Base-by-base conservation (phyloP, 805 yeast genomes). In the Kuraishia ogatae region DNA sequence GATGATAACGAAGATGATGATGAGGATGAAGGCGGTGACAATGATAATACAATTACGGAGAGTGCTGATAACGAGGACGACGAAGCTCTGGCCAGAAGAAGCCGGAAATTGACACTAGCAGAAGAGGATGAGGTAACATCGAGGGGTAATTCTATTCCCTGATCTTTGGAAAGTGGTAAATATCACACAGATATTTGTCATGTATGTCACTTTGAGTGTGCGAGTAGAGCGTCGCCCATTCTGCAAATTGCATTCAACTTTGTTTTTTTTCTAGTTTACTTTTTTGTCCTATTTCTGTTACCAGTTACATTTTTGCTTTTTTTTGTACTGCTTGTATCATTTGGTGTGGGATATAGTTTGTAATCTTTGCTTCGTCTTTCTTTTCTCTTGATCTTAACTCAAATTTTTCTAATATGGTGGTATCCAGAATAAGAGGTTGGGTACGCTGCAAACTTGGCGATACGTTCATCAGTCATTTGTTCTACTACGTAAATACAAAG, bases 1-100 rank as follows among this genome's bases (percentile, higher is more conserved):
- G 74, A 68, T 10, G 74, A 66, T 5, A 48, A 52, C 2, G 58
- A 55, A 20, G 65, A 61, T 11, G 67, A 64, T 19, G 67, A 64
- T 5, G 68, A 68, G 10, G 66, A 60, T 8, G 69, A 65, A 20
- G 67, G 59, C 10, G 65, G 63, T 15, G 67, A 62, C 48, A 23
- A 46, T 15, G 49, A 39, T 23, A 35, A 35, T 19, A 50, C 21
- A 15, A 35, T 28, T 22, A 23, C 13, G 22, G 57, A 28, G 26
- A 24, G 50, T n/a, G 17, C 13, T 10, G 52, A 51, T 22, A 57
- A 55, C 8, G 47, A 57, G 43, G 58, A 55, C 23, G 63, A 60
- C 10, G 57, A 59, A 0, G 55, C 62, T 1, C 50, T 62, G n/a
- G 60, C 55, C 17, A 53, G 57, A 22, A 65, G 65, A 1, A 59